Percentiles rank a stretch among this genome's conserved stretches.
Evolutionary conservation across 148 eudicot species (phyloP).

Genomic region (Fallopia convolvulus): DNA sequence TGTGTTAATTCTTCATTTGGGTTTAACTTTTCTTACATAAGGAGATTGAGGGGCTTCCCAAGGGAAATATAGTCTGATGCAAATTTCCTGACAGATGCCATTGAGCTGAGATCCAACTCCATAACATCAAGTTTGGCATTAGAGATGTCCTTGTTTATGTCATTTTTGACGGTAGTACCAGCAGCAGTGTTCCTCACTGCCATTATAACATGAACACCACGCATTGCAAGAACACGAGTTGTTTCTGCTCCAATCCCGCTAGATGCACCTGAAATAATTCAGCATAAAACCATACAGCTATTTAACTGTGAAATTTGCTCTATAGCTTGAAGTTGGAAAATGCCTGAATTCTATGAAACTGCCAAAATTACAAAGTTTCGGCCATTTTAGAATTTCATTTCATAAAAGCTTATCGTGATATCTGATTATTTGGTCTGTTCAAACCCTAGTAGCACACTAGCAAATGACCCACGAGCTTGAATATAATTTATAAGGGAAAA

Average conservation of each 20-base stretch:
- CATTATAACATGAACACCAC: conserved; percentile 90
- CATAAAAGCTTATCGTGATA: neutral
- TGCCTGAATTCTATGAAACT: neutral
- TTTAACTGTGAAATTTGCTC: neutral
- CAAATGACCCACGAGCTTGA: neutral
- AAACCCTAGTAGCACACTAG: no score
- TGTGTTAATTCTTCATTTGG: neutral
- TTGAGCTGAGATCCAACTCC: conserved; percentile 80
- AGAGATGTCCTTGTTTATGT: conserved; percentile 56
- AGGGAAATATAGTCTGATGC: conserved; percentile 50
- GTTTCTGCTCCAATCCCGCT: conserved; percentile 89
- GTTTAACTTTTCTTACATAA: conserved; percentile 46
- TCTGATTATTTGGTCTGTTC: no score
- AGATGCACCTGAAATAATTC: conserved; percentile 52
- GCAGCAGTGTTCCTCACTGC: conserved; percentile 61
- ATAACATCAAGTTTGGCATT: conserved; percentile 65
- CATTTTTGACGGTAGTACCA: conserved; percentile 47
- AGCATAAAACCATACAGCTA: neutral
- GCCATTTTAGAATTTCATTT: neutral
- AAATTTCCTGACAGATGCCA: conserved; percentile 60
- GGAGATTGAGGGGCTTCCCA: conserved; percentile 53
- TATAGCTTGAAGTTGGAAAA: neutral
- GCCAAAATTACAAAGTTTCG: neutral
- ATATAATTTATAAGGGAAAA: no score
- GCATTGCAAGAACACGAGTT: conserved; percentile 77